Evolutionary conservation across 2,329 filamentous ascomycete genomes (phyloP), one percentile per base, ranked within the genome.

Genomic region (Fusarium poae): DNA sequence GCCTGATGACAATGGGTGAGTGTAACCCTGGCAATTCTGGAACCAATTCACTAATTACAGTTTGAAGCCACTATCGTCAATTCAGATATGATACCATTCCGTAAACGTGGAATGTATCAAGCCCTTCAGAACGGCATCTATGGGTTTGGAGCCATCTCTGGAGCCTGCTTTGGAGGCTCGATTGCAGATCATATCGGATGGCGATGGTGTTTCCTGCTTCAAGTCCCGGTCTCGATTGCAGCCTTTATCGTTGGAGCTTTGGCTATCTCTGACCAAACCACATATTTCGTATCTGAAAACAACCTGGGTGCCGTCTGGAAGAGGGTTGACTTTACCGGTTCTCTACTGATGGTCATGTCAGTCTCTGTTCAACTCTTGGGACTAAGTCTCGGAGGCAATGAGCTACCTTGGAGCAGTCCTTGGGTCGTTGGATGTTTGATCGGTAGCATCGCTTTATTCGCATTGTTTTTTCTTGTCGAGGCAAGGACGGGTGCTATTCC

Each of bases 1-100:
- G 90, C 0, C 79, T 91, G 11, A 87, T 91, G 78, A 89, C 89
- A 0, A 91, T 92, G 88, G 89, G 87, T 87, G 81, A 67, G 79
- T 75, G 4, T 42, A 29, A 2, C 6, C 37, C 11, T 15, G 35
- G n/a, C 10, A 23, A 29, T 20, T 40, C 12, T n/a, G 13, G 9
- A 8, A 11, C 16, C 6, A 12, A 18, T 25, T 27, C 39, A n/a
- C 6, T 29, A 37, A 53, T 62, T 15, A 70, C 12, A 25, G 3
- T n/a, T n/a, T 18, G 35, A 64, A 85, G 84, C 80, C 4, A 78
- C 76, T 5, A 77, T 90, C 49, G 86, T 85, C 40, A 90, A 89
- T 64, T 89, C 87, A 0, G 89, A 90, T 72, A 85, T 90, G 79
- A 89, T 91, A 35, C 85, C 85, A 0, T 86, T 88, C 56, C 79